A percentile compares a stretch with the other conserved stretches of the same genome.
phyloP scores from a whole-genome alignment of 768 basidiomycete genomes.

The Suillus sp. region DNA sequence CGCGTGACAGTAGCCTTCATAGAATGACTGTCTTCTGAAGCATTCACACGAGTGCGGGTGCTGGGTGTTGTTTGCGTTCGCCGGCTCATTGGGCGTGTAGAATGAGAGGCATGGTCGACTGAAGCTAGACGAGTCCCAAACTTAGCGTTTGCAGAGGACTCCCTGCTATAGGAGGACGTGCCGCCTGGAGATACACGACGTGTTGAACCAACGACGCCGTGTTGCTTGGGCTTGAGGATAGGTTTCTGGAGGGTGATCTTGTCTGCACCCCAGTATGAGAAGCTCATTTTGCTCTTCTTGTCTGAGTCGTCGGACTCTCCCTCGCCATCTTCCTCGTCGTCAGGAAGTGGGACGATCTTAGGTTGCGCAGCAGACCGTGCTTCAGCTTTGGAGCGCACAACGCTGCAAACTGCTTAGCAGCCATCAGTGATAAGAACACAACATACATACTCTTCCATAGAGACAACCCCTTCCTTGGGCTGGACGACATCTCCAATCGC shows the following conservation, averaged over 20 bases:
- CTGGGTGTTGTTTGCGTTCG: slow-evolving; percentile 48
- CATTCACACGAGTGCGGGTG: slow-evolving; percentile 48
- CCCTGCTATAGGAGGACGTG: slow-evolving; percentile 66
- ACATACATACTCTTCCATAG: slow-evolving; percentile 84
- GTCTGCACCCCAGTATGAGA: slow-evolving; percentile 92
- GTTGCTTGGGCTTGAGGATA: slow-evolving; percentile 49
- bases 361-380: slow-evolving; percentile 61
- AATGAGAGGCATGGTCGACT: slow-evolving; percentile 46
- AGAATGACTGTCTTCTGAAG: slow-evolving; percentile 67
- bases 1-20: slow-evolving; percentile 74
- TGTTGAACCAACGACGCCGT: slow-evolving; percentile 36
- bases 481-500: slow-evolving; percentile 75
- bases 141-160: slow-evolving; percentile 90
- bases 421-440: slow-evolving; percentile 14
- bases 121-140: slow-evolving; percentile 84
- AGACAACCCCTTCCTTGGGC: slow-evolving; percentile 77
- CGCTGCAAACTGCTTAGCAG: slow-evolving; percentile 41
- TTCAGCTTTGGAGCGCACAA: slow-evolving; percentile 69
- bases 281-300: slow-evolving; percentile 91
- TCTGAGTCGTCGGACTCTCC: slow-evolving; percentile 83
- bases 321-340: slow-evolving; percentile 56
- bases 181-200: slow-evolving; percentile 45
- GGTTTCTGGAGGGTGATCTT: slow-evolving; percentile 88
- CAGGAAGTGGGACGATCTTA: slow-evolving; percentile 66
- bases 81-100: slow-evolving; percentile 63